A percentile compares a stretch with the other conserved stretches of the same genome.
phyloP scores from a whole-genome alignment of 768 basidiomycete genomes.

The Phallus indusiatus region DNA sequence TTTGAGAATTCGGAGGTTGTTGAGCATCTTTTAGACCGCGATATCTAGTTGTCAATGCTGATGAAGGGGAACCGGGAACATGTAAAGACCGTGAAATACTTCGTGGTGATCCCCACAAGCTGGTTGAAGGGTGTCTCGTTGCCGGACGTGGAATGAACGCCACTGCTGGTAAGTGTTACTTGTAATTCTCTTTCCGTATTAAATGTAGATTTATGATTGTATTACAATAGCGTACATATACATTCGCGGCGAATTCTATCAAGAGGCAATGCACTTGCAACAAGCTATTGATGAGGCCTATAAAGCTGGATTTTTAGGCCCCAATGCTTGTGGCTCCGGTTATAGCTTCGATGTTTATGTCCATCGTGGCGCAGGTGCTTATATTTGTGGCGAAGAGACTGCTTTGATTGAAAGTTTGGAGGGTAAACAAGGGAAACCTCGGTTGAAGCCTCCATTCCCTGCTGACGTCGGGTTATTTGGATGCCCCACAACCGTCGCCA shows the following conservation, averaged over 20 bases:
- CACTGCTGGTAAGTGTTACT: constrained; percentile 35
- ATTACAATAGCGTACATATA: constrained; percentile 86
- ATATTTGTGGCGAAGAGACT: constrained; percentile 98
- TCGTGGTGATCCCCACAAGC: constrained; percentile 96
- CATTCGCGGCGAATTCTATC: constrained; percentile 96
- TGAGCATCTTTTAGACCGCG: constrained; percentile 50
- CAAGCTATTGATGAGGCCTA: constrained; percentile 96
- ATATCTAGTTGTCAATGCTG: constrained; percentile 95
- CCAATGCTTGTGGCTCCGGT: constrained; percentile 84
- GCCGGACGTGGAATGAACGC: constrained; percentile 98
- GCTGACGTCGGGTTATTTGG: constrained; percentile 98
- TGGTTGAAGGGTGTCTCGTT: constrained; percentile 95
- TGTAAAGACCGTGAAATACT: constrained; percentile 99
- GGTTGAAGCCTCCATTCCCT: constrained; percentile 97
- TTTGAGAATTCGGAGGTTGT: not conserved
- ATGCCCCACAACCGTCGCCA: constrained; percentile 94
- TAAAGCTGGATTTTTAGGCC: constrained; percentile 77
- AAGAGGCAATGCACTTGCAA: constrained; percentile 88
- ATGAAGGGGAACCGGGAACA: constrained; percentile 97
- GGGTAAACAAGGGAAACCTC: constrained; percentile 97
- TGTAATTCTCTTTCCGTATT: not conserved
- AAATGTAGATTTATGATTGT: constrained; percentile 7
- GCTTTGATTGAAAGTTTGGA: constrained; percentile 95
- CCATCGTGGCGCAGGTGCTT: constrained; percentile 97
- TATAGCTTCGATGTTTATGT: constrained; percentile 97